A percentile compares a stretch with the other conserved stretches of the same genome.
phyloP scores from a whole-genome alignment of 768 basidiomycete genomes.

The Panaeolus cyanescens region DNA sequence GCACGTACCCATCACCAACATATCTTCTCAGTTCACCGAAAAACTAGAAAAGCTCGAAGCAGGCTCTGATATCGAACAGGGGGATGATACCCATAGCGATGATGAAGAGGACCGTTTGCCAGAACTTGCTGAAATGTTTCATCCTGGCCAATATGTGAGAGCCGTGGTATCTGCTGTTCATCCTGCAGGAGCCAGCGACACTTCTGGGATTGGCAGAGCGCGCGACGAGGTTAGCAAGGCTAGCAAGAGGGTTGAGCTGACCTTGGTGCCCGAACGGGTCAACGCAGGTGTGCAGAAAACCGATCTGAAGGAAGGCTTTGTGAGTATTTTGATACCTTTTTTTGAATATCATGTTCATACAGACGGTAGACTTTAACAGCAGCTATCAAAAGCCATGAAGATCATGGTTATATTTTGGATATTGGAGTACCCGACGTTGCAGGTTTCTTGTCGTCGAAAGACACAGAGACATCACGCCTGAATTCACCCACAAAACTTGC shows the following conservation, averaged over 20 bases:
- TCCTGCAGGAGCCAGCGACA: conserved; percentile 63
- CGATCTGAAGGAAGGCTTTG: conserved; percentile 77
- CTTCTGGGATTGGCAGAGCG: conserved; percentile 56
- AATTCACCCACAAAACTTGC: conserved; percentile 35
- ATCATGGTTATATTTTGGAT: conserved; percentile 92
- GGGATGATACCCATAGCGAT: conserved; percentile 50
- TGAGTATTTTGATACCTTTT: conserved; percentile 40
- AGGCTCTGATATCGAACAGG: conserved; percentile 46
- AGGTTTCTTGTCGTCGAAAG: conserved; percentile 84
- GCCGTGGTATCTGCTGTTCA: conserved; percentile 73
- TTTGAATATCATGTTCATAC: conserved; percentile 5
- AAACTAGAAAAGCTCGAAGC: conserved; percentile 68
- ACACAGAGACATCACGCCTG: conserved; percentile 46
- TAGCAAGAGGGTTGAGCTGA: conserved; percentile 82
- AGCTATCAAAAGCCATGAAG: conserved; percentile 83
- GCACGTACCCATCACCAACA: conserved; percentile 92
- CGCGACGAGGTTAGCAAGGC: conserved; percentile 68
- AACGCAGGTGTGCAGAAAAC: conserved; percentile 78
- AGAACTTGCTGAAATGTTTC: conserved; percentile 75
- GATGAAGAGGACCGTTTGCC: conserved; percentile 50
- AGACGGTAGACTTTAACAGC: conserved; percentile 67
- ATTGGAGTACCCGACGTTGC: conserved; percentile 78
- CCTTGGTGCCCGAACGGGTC: conserved; percentile 80
- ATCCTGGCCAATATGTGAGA: conserved; percentile 84
- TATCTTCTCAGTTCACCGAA: conserved; percentile 77